These are phyloP conservation scores for Thraustochytrium striatum DNA, from an alignment of 352 stramenopile species.

Conservation along the genomic window DNA sequence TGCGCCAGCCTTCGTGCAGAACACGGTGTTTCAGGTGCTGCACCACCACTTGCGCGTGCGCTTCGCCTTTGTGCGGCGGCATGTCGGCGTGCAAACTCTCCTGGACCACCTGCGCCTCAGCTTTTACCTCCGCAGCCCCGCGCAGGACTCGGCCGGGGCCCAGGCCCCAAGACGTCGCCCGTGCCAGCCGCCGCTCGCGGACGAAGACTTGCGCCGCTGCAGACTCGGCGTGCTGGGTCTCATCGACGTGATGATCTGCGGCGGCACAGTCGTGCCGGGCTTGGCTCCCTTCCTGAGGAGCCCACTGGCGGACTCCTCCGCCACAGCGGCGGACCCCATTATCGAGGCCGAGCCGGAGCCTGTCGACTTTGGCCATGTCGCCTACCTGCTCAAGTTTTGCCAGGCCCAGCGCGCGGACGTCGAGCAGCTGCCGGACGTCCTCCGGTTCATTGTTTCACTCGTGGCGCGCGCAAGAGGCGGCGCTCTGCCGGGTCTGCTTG, in stretches of 20 bases:
- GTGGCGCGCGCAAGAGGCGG: background rate
- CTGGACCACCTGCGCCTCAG: conserved; percentile 16
- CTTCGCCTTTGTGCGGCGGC: background rate
- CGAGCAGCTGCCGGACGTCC: background rate
- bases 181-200: background rate
- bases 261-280: background rate
- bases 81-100: conserved; percentile 1
- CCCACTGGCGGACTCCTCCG: background rate
- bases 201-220: background rate
- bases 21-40: conserved; percentile 3
- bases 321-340: background rate
- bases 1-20: background rate
- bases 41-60: conserved; percentile 15
- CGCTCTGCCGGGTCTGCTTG: background rate
- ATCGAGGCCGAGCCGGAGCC: background rate
- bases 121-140: conserved; percentile 33
- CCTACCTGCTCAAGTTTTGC: conserved; percentile 5
- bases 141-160: background rate
- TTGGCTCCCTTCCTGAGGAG: background rate
- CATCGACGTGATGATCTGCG: conserved; percentile 21
- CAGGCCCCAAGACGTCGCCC: background rate
- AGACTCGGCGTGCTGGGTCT: background rate
- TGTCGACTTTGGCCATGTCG: background rate
- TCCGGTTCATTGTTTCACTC: conserved; percentile 16
- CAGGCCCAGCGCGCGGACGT: conserved; percentile 8